Conservation (phyloP, 805 yeast species). For the Candida piceae region DNA sequence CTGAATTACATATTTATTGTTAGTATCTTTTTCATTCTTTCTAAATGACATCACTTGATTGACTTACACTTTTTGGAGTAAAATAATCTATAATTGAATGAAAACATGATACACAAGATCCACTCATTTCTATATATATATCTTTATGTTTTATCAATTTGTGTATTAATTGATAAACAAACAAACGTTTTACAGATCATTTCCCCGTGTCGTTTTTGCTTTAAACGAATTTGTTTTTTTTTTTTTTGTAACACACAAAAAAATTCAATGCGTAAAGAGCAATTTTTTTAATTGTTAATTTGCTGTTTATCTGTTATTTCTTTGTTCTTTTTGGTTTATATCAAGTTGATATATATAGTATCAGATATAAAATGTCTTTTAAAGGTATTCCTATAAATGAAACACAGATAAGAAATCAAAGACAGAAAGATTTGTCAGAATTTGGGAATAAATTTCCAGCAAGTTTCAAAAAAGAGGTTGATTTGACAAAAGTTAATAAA, state of each 20-base stretch:
- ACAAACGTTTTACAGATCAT: too few relatives aligned
- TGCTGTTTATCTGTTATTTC: too few relatives aligned
- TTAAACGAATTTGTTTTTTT: neutral
- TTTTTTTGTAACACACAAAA: neutral
- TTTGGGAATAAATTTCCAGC: slow-evolving; percentile 32
- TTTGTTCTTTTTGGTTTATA: too few relatives aligned
- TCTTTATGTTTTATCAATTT: too few relatives aligned
- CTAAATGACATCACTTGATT: neutral
- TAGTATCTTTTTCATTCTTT: neutral
- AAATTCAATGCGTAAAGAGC: too few relatives aligned
- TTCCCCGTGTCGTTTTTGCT: neutral
- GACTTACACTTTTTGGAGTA: slow-evolving; percentile 17
- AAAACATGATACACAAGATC: slow-evolving; percentile 1
- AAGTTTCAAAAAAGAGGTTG: slow-evolving; percentile 31
- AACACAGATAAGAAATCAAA: slow-evolving; percentile 10
- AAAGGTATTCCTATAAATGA: slow-evolving; percentile 12
- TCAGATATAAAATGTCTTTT: slow-evolving; percentile 11
- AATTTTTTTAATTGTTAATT: too few relatives aligned
- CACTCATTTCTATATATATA: neutral
- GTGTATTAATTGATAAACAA: neutral
- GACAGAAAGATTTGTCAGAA: slow-evolving; percentile 10
- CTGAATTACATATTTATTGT: slow-evolving; percentile 11
- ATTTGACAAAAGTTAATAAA: slow-evolving; percentile 35
- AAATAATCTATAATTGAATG: slow-evolving; percentile 6
- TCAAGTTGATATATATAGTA: too few relatives aligned